Conservation (phyloP, 495 filamentous ascomycete genomes). For the Tuber melanosporum region DNA sequence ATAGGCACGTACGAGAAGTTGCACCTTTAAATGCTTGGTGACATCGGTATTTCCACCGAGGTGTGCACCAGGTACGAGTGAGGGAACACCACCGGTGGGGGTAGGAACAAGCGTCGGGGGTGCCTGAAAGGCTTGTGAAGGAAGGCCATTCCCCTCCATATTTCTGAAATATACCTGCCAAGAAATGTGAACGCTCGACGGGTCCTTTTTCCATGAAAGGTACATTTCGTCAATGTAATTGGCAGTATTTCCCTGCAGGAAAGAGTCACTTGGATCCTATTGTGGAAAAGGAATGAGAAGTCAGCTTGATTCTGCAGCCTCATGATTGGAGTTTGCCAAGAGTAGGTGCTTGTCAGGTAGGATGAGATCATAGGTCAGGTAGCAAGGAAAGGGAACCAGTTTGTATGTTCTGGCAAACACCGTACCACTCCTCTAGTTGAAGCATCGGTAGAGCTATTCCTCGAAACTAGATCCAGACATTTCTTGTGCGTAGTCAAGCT, state of each 20-base stretch:
- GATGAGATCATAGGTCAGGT: neutral
- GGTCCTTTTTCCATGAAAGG: conserved; percentile 89
- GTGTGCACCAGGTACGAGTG: conserved; percentile 62
- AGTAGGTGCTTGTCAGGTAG: neutral
- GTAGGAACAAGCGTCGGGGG: conserved; percentile 83
- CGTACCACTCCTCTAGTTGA: conserved; percentile 1
- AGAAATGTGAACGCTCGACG: conserved; percentile 88
- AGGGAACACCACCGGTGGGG: conserved; percentile 70
- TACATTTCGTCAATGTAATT: conserved; percentile 99
- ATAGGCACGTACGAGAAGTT: conserved; percentile 91
- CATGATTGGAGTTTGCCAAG: neutral
- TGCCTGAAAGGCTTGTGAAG: conserved; percentile 91
- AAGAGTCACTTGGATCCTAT: conserved; percentile 84
- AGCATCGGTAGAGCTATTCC: neutral
- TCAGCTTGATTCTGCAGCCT: neutral
- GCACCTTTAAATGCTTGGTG: conserved; percentile 95
- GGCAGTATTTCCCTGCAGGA: conserved; percentile 87
- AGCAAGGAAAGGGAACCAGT: neutral
- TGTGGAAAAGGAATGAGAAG: conserved; percentile 5
- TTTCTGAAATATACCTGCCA: conserved; percentile 99
- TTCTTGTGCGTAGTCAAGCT: neutral
- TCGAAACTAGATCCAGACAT: neutral
- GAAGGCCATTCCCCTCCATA: conserved; percentile 98
- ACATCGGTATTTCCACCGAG: conserved; percentile 73
- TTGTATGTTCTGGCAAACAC: conserved; percentile 1